Evolutionary conservation across 148 eudicot species (phyloP).

Genomic region (Nepenthes mirabilis): DNA sequence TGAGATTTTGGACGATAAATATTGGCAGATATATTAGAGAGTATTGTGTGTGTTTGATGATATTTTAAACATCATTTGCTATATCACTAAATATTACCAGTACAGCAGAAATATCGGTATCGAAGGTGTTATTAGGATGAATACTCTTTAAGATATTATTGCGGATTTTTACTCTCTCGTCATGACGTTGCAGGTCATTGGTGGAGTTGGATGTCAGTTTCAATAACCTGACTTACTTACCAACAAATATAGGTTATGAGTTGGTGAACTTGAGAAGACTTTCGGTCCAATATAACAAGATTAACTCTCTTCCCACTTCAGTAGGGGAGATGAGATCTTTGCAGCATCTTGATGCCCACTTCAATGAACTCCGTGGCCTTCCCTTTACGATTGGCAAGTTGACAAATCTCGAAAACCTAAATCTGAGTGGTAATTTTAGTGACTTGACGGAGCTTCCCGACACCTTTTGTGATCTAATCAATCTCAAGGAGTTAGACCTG

Average conservation of each 20-base stretch:
- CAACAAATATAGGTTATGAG: constrained; percentile 78
- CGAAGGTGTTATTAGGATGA: background rate
- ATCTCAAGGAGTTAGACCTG: constrained; percentile 68
- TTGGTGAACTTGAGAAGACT: constrained; percentile 50
- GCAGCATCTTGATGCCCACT: constrained; percentile 56
- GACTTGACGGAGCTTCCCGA: constrained; percentile 77
- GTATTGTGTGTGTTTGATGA: no score
- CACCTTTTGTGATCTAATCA: constrained; percentile 50
- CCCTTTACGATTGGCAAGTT: constrained; percentile 53
- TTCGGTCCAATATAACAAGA: constrained; percentile 60
- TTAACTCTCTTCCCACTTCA: constrained; percentile 82
- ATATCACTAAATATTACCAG: no score
- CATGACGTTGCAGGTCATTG: constrained; percentile 38
- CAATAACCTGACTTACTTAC: constrained; percentile 67
- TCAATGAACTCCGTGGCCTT: constrained; percentile 85
- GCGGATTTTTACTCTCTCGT: background rate
- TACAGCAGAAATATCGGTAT: no score
- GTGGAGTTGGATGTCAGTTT: constrained; percentile 81
- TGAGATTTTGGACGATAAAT: no score
- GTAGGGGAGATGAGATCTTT: constrained; percentile 72
- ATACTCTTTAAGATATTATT: background rate
- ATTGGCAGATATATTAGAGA: no score
- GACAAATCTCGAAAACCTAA: constrained; percentile 53
- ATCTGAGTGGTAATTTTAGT: constrained; percentile 76
- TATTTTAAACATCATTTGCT: no score